These are phyloP conservation scores for Arabidopsis suecica DNA, from an alignment of 345 rosid genomes.

Conservation along the genomic window DNA sequence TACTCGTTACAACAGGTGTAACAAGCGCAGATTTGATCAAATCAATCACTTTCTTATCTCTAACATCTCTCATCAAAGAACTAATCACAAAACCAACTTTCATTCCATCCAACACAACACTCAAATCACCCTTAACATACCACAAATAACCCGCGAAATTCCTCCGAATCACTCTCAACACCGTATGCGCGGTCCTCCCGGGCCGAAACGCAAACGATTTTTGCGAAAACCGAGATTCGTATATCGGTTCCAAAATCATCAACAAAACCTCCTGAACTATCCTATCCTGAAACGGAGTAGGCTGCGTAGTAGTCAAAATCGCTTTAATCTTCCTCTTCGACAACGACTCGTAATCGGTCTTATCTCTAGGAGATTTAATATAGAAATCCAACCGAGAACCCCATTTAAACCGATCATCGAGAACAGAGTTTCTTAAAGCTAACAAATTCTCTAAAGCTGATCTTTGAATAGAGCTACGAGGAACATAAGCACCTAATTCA, in stretches of 20 bases:
- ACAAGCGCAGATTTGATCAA: slow-evolving; percentile 79
- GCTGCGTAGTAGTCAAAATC: slow-evolving; percentile 85
- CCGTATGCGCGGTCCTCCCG: slow-evolving; percentile 86
- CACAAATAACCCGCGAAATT: slow-evolving; percentile 91
- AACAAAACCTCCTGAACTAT: slow-evolving; percentile 90
- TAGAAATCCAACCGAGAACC: slow-evolving; percentile 90
- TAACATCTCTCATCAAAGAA: slow-evolving; percentile 90
- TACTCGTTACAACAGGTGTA: slow-evolving; percentile 76
- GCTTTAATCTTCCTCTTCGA: slow-evolving; percentile 96
- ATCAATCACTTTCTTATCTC: slow-evolving; percentile 94
- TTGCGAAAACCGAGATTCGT: slow-evolving; percentile 84
- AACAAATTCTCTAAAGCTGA: slow-evolving; percentile 82
- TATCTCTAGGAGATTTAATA: slow-evolving; percentile 88
- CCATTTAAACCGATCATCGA: slow-evolving; percentile 93
- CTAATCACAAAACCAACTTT: slow-evolving; percentile 80
- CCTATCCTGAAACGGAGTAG: slow-evolving; percentile 89
- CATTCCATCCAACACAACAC: slow-evolving; percentile 91
- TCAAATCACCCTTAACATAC: slow-evolving; percentile 93
- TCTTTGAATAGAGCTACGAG: slow-evolving; percentile 79
- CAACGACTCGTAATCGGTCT: slow-evolving; percentile 79
- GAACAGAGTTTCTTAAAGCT: slow-evolving; percentile 86
- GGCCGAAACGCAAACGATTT: slow-evolving; percentile 93
- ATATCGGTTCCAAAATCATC: slow-evolving; percentile 85
- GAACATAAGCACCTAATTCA: slow-evolving; percentile 86
- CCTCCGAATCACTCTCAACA: slow-evolving; percentile 87